Percentiles rank a stretch among this genome's conserved stretches.
Conservation (phyloP, 176 grass and related monocot species). For the Oryza meridionalis region DNA sequence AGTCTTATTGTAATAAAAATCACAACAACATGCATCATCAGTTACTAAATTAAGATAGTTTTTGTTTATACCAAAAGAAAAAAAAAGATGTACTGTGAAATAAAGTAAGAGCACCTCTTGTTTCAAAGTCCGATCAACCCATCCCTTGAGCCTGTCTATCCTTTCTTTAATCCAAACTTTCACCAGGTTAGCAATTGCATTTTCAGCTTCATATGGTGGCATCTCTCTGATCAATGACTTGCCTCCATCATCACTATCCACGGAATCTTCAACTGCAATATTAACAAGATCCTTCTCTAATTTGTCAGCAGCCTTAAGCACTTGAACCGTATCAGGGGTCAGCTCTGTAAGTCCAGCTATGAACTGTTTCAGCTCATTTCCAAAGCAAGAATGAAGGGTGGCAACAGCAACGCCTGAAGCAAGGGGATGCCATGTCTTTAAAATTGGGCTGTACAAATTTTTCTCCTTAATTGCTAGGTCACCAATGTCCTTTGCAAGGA, state of each 20-base stretch:
- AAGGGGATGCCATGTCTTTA: constrained; percentile 93
- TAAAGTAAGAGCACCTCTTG: constrained; percentile 70
- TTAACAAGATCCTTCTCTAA: constrained; percentile 95
- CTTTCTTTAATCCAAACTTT: constrained; percentile 89
- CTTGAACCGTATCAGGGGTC: constrained; percentile 90
- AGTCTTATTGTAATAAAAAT: constrained; percentile 10
- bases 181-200: constrained; percentile 90
- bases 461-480: constrained; percentile 91
- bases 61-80: constrained; percentile 22
- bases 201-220: constrained; percentile 97
- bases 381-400: constrained; percentile 96
- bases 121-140: constrained; percentile 92
- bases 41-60: constrained; percentile 22
- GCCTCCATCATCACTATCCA: constrained; percentile 98
- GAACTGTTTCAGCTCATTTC: constrained; percentile 97
- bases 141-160: constrained; percentile 86
- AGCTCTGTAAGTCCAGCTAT: constrained; percentile 73
- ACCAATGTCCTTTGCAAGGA: constrained; percentile 96
- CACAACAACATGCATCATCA: constrained; percentile 20
- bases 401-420: constrained; percentile 95
- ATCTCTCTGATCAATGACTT: constrained; percentile 97
- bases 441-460: constrained; percentile 91
- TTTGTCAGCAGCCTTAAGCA: constrained; percentile 94
- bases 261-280: constrained; percentile 97
- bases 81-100: constrained; percentile 35